Evolutionary conservation across 306 rosid genomes (phyloP).

Genomic region (Vigna trinervia): DNA sequence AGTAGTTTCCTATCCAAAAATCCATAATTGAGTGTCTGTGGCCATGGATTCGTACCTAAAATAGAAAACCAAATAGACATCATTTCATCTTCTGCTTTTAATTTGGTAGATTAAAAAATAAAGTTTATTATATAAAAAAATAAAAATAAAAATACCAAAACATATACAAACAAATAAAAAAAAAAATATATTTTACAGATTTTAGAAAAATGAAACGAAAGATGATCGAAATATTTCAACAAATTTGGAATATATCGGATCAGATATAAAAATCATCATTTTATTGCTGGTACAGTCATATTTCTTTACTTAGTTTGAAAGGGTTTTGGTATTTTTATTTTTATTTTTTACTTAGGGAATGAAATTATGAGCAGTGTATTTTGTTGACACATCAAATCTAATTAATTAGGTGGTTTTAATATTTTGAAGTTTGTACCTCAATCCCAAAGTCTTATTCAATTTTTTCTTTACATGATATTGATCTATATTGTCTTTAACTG

Average conservation of each 20-base stretch:
- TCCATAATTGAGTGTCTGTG: background rate
- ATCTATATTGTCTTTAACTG: background rate
- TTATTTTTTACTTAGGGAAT: background rate
- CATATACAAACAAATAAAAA: too few relatives aligned
- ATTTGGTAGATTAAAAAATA: too few relatives aligned
- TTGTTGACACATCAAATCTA: background rate
- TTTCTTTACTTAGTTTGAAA: background rate
- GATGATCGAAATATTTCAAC: background rate
- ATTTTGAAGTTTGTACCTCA: background rate
- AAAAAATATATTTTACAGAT: too few relatives aligned
- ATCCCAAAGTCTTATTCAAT: background rate
- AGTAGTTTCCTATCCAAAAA: background rate
- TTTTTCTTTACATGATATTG: background rate
- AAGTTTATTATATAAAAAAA: too few relatives aligned
- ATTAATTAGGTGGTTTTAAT: background rate
- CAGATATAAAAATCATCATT: background rate
- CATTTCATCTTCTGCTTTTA: background rate
- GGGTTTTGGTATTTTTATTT: background rate
- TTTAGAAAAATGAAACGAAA: too few relatives aligned
- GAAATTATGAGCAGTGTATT: background rate
- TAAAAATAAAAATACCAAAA: too few relatives aligned
- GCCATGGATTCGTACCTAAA: background rate
- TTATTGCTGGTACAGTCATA: background rate
- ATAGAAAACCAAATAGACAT: constrained; percentile 15
- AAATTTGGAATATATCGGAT: background rate